Evolutionary conservation across 1,284 basidiomycete species (phyloP).

Genomic region (Ustilago xerochloae): DNA sequence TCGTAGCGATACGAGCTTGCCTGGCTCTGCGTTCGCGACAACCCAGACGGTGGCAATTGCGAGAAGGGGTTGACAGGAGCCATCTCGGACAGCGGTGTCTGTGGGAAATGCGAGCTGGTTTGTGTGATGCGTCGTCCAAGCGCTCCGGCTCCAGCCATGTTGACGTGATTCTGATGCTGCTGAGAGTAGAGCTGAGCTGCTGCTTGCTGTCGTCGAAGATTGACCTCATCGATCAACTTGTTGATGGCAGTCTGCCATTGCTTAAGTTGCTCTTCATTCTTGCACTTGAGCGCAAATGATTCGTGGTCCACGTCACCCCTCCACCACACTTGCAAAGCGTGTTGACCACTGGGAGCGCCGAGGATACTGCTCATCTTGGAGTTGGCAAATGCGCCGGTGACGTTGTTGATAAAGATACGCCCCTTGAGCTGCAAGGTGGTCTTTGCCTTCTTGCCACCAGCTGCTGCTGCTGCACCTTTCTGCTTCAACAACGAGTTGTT

Average conservation of each 20-base stretch:
- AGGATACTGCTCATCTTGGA: slow-evolving; percentile 65
- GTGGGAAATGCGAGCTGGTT: slow-evolving; percentile 54
- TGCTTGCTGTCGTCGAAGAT: slow-evolving; percentile 51
- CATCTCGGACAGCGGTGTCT: slow-evolving; percentile 57
- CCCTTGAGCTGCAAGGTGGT: slow-evolving; percentile 89
- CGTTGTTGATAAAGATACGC: slow-evolving; percentile 96
- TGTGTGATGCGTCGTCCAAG: slow-evolving; percentile 51
- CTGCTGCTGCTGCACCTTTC: slow-evolving; percentile 14
- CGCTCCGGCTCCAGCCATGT: slow-evolving; percentile 58
- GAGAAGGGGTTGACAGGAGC: slow-evolving; percentile 52
- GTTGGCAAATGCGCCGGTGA: slow-evolving; percentile 77
- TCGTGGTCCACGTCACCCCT: slow-evolving; percentile 88
- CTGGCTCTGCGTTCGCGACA: slow-evolving; percentile 49
- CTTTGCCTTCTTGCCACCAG: slow-evolving; percentile 69
- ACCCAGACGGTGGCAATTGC: slow-evolving; percentile 14
- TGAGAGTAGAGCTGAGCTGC: slow-evolving; percentile 42
- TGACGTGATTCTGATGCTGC: slow-evolving; percentile 45
- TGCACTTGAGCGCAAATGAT: slow-evolving; percentile 91
- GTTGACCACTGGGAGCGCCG: slow-evolving; percentile 56
- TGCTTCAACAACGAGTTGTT: slow-evolving; percentile 61
- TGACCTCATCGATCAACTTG: slow-evolving; percentile 78
- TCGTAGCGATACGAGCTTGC: slow-evolving; percentile 46
- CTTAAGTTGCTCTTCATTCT: slow-evolving; percentile 89
- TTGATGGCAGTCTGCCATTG: slow-evolving; percentile 92
- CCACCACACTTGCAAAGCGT: slow-evolving; percentile 85